Evolutionary conservation across 768 basidiomycete species (phyloP), one percentile per base, ranked within the genome.

Genomic region (Porpolomopsis calyptriformis): DNA sequence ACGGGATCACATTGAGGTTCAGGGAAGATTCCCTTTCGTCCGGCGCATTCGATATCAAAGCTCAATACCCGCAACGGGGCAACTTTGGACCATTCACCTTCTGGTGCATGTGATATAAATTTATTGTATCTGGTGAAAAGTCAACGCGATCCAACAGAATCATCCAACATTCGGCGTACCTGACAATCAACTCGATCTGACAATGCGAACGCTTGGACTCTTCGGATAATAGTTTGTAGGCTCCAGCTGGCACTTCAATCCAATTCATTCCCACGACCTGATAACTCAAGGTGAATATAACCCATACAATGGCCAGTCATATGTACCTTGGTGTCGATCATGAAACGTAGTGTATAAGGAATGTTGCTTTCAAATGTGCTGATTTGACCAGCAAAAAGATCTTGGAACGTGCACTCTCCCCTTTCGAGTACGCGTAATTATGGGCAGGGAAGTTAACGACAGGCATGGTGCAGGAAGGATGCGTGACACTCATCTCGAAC

Each of bases 41-140:
- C 96, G 0, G 96, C 96, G 64, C 96, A 99, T 65, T 99, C 96
- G 55, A 99, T 97, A 77, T 99, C 96, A 56, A 99, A 99, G 56
- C 90, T 93, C 24, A 99, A 73, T 56, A 97, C 87, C 14, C 96
- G 80, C 0, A 98, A 68, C 0, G 96, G 96, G 0, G 96, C 94
- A 42, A 94, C 80, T 51, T 79, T 83, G 1, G 88, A 85, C 88
- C 94, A 98, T 34, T 79, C 73, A 1, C 85, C 93, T 60, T 97
- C 96, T 1, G 96, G 86, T 3, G 83, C 65, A 64, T 99, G 85
- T 2, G 96, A 96, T 45, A 87, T 81, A 56, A 99, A 85, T 18
- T 73, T 70, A 49, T 92, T 75, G 66, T 81, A 91, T 61, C 92
- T 94, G 49, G 5, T 46, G 16, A 4, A 5, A 35, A 44, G 12